Base-by-base conservation (phyloP, 2,329 filamentous ascomycete genomes). In the Xylariomycetidae sp. region DNA sequence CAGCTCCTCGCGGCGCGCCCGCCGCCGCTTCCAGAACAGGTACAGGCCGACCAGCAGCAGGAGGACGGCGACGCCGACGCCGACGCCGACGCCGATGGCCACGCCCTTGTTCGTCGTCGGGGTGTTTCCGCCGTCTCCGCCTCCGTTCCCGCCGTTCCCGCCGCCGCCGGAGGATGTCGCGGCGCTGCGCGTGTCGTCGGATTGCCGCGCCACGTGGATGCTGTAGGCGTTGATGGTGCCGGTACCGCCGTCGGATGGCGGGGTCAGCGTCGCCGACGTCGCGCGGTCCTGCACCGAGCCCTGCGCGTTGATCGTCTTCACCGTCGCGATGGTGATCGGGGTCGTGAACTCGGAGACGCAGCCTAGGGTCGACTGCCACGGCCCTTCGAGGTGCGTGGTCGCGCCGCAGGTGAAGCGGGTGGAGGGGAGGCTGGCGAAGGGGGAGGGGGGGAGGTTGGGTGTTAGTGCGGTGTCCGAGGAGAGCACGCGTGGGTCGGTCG, bases 31-130 rank as follows among this genome's bases (percentile, higher is more conserved):
- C 36, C 37, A 39, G 18, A 39, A 24, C 18, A 39, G 25, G 14
- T 35, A 35, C 16, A 18, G 32, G 8, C 27, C 32, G 15, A 32
- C 19, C 24, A 35, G 16, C 17, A 27, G 10, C 24, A 39, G 25
- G 19, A 39, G 33, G 10, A 38, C 31, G 4, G 26, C 31, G 10
- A 34, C 25, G 12, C 35, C 35, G 7, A 38, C 35, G n/a, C 35
- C 35, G 18, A 39, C 24, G 23, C 32, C 29, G 20, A 39, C 26
- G 4, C 36, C 36, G 25, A 35, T 31, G n/a, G 36, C 36, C 12
- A 26, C 14, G 31, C 31, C 28, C 7, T 20, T 29, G 25, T 18
- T 24, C 10, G 13, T 16, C 13, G 12, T 29, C 4, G 33, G 19
- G n/a, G 9, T 25, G 14, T 23, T 15, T n/a, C n/a, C 13, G 6